Evolutionary conservation across 306 rosid genomes (phyloP).

Genomic region (Oxytropis ochrocephala): DNA sequence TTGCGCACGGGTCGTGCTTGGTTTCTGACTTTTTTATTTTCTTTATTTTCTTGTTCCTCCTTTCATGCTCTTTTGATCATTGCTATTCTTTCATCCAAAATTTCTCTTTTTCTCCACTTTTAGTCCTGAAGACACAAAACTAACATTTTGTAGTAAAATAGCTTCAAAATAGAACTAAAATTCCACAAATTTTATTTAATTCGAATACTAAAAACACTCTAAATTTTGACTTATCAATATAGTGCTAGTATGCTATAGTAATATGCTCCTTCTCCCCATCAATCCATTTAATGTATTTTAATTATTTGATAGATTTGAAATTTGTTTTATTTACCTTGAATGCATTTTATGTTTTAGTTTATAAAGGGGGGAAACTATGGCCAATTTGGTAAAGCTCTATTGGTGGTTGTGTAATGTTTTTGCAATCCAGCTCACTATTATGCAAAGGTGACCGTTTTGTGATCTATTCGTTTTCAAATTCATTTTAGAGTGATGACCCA

Average conservation of each 20-base stretch:
- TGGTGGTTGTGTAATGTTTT: slow-evolving; percentile 43
- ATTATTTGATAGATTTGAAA: neutral
- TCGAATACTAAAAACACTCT: too few species aligned
- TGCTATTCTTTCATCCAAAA: too few species aligned
- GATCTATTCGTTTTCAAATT: neutral
- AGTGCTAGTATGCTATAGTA: neutral
- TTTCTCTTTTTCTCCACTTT: too few species aligned
- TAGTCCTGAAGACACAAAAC: too few species aligned
- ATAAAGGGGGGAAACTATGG: slow-evolving; percentile 35
- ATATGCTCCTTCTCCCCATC: neutral
- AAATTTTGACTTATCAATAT: too few species aligned
- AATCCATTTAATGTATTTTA: neutral
- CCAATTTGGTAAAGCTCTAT: slow-evolving; percentile 47
- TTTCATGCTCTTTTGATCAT: too few species aligned
- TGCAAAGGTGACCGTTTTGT: slow-evolving; percentile 38
- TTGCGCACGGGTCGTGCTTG: too few species aligned
- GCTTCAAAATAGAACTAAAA: too few species aligned
- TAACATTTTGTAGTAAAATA: too few species aligned
- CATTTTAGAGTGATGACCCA: neutral
- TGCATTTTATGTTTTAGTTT: slow-evolving; percentile 29
- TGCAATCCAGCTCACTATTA: slow-evolving; percentile 43
- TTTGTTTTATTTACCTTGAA: neutral
- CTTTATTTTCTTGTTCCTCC: too few species aligned
- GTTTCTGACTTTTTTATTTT: too few species aligned
- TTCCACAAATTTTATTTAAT: too few species aligned